Conservation (phyloP, 2,329 filamentous ascomycete genomes). For the Aspergillus sojae region DNA sequence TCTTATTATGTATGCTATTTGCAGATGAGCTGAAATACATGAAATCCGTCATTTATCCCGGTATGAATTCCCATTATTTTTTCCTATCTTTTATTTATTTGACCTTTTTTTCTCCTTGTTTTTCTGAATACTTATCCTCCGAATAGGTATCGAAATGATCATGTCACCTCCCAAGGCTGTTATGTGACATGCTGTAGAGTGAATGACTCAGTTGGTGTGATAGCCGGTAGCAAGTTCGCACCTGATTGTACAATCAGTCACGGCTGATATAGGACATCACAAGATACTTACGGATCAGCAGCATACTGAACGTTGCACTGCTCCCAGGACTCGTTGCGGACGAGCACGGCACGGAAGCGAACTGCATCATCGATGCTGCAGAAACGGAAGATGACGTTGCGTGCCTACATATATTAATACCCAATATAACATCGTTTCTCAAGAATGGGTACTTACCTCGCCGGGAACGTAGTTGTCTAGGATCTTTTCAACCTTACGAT, state of each 20-base stretch:
- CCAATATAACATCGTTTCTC: background rate
- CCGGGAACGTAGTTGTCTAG: constrained; percentile 42
- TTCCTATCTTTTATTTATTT: background rate
- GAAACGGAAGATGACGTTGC: constrained; percentile 53
- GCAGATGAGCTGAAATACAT: background rate
- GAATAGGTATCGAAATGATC: background rate
- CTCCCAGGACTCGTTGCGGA: constrained; percentile 49
- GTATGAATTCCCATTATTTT: background rate
- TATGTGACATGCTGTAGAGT: background rate
- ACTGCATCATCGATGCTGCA: constrained; percentile 50
- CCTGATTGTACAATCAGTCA: constrained; percentile 15
- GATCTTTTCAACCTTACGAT: constrained; percentile 50
- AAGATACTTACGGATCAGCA: constrained; percentile 43
- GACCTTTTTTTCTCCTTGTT: background rate
- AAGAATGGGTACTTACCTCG: constrained; percentile 39
- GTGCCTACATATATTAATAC: constrained; percentile 33
- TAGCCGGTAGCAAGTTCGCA: constrained; percentile 26
- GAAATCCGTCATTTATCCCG: background rate
- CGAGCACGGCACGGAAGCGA: constrained; percentile 45
- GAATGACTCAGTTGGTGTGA: constrained; percentile 17
- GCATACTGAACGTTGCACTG: constrained; percentile 47
- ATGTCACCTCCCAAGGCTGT: background rate
- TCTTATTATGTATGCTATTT: background rate
- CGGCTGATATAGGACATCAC: background rate
- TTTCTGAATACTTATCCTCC: background rate